Evolutionary conservation across 345 rosid genomes (phyloP), one percentile per base, ranked within the genome.

Genomic region (Odontarrhena argentea): DNA sequence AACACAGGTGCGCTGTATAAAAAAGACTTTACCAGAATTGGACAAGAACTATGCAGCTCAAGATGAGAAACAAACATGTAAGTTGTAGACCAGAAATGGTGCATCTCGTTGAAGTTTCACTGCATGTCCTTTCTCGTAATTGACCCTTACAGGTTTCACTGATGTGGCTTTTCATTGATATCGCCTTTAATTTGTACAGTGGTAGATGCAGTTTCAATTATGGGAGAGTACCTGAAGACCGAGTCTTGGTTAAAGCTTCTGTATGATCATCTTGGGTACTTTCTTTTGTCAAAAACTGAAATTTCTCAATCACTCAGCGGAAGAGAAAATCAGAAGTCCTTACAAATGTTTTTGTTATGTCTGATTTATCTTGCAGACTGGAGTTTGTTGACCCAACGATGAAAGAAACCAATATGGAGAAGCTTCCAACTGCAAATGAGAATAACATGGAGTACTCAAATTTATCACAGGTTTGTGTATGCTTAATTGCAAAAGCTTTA

Each of bases 211-310:
- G 82, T 87, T 70, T 79, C 86, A 43, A 84, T 86, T 48, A 52
- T 87, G 38, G 88, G 90, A 52, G 97, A 93, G 72, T 93, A 89
- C 74, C 44, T 93, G 80, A 86, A 81, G 60, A 82, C 85, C 51
- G 90, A 87, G 67, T 84, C 90, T 28, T 93, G 97, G 96, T 65
- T 89, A 84, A 87, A 80, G 78, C 82, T 85, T 75, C 73, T 89
- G 67, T 79, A 87, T 24, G 64, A 86, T 43, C 71, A 76, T 67
- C 76, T 87, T 44, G 83, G 87, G 98, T 92, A 85, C 66, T 43
- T 54, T 55, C 57, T 22, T 4, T 3, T 3, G n/a, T 46, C 18
- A 34, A 35, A 59, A 37, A 4, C 13, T 38, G 3, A 35, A 18
- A 13, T 32, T 35, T 36, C 7, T 44, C 32, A 7, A 24, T 42